A percentile compares a stretch with the other conserved stretches of the same genome.
Evolutionary conservation across 345 rosid genomes (phyloP).

Genomic region (Acer campestre): DNA sequence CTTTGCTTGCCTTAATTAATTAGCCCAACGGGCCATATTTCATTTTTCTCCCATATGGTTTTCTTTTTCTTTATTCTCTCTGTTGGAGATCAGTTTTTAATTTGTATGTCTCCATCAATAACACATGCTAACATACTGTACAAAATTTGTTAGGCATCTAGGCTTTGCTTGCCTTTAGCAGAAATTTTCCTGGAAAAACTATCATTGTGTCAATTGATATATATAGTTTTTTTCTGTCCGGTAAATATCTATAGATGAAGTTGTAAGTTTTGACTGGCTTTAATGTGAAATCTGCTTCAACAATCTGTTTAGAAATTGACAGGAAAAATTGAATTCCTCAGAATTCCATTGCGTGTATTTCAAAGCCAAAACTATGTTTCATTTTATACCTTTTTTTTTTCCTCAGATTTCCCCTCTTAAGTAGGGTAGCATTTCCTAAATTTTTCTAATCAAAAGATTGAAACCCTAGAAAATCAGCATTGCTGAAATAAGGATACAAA

Average conservation of each 20-base stretch:
- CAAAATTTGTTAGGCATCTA: neutral
- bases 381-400: neutral
- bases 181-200: neutral
- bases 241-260: neutral
- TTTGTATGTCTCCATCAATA: neutral
- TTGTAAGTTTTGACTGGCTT: no score
- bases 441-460: neutral
- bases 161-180: neutral
- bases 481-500: constrained; percentile 6
- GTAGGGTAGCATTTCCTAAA: neutral
- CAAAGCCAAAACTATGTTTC: neutral
- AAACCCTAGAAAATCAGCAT: constrained; percentile 3
- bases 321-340: neutral
- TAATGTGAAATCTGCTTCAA: neutral
- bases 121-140: neutral
- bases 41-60: neutral
- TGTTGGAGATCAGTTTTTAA: neutral
- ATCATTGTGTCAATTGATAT: neutral
- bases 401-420: neutral
- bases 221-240: no score
- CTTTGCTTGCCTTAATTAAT: constrained; percentile 2
- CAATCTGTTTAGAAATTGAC: neutral
- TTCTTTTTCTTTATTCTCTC: neutral
- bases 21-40: neutral
- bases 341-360: neutral